phyloP scores from a whole-genome alignment of 257 asterid genomes.

The Nicotiana obtusifolia region DNA sequence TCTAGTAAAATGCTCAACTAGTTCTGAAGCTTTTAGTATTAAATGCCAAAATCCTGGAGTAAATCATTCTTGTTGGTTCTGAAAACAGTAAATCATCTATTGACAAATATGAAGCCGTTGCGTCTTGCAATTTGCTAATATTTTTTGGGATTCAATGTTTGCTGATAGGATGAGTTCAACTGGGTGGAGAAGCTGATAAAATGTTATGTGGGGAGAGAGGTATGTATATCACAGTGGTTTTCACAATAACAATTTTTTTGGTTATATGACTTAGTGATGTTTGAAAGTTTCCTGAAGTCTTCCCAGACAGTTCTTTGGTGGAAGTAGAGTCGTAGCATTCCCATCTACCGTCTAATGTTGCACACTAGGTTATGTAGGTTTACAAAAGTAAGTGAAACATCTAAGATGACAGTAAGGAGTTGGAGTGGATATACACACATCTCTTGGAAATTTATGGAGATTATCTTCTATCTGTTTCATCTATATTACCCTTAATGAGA shows the following conservation, averaged over 20 bases:
- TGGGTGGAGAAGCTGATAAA: slow-evolving; percentile 65
- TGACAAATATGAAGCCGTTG: background rate
- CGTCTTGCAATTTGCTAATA: slow-evolving; percentile 4
- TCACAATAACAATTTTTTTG: background rate
- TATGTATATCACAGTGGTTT: slow-evolving; percentile 14
- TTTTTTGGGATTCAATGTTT: background rate
- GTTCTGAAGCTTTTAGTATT: background rate
- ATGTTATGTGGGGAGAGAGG: slow-evolving; percentile 91
- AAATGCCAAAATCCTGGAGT: background rate
- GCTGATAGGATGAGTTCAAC: slow-evolving; percentile 65
- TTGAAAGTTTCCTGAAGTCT: background rate
- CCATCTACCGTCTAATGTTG: background rate
- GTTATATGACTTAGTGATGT: background rate
- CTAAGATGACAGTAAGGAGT: background rate
- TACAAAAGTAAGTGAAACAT: background rate
- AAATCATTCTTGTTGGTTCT: background rate
- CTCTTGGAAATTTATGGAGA: background rate
- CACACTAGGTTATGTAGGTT: background rate
- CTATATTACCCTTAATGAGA: too few species aligned
- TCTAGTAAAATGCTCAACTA: background rate
- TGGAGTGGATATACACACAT: background rate
- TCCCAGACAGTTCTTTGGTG: background rate
- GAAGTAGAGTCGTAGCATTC: background rate
- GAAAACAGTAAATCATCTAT: background rate
- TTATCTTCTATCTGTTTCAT: too few species aligned